Evolutionary conservation across 495 filamentous ascomycete species (phyloP), one percentile per base, ranked within the genome.

Genomic region (Aspergillus funiculosus): DNA sequence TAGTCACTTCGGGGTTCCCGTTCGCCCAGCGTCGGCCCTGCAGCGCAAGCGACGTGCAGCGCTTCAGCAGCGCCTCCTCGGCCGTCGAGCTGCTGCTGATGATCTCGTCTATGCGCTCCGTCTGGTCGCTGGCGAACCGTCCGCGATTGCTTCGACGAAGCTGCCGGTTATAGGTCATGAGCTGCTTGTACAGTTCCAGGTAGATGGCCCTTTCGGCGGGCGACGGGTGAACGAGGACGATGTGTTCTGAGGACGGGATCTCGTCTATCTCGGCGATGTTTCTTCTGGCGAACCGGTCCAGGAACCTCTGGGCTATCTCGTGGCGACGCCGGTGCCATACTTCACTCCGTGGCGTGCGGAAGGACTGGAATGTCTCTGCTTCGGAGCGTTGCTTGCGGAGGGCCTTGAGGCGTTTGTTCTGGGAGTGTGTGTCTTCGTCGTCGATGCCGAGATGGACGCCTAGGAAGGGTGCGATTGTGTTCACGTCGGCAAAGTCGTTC

Each of bases 401-500:
- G 2, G 26, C 21, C 18, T 54, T 58, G 14, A 62, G 43, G 26
- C 67, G 62, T 4, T 51, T 53, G 36, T 72, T 68, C n/a, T 68
- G 29, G 9, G 47, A 57, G 48, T 66, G 29, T 29, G 48, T 28
- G 20, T 60, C 60, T 42, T 72, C 74, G 29, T 80, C 71, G 43
- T 75, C 68, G 30, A 72, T 59, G 1, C 78, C 78, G 2, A 82
- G 63, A 42, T 79, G 73, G 6, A 80, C 48, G 4, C 75, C 72
- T 3, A 88, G 40, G 14, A 80, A 64, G 1, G 59, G 54, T 2
- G 78, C 79, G 24, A 83, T 78, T 3, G 59, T 64, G 32, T 80
- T 80, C 17, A 86, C 60, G 38, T 83, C 79, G 9, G 66, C 66
- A 42, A 86, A 79, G 30, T 76, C 72, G 4, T 61, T 61, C 0